Percentiles rank a stretch among this genome's conserved stretches.
phyloP scores from a whole-genome alignment of 2,329 filamentous ascomycete species.

The Bertia moriformis region DNA sequence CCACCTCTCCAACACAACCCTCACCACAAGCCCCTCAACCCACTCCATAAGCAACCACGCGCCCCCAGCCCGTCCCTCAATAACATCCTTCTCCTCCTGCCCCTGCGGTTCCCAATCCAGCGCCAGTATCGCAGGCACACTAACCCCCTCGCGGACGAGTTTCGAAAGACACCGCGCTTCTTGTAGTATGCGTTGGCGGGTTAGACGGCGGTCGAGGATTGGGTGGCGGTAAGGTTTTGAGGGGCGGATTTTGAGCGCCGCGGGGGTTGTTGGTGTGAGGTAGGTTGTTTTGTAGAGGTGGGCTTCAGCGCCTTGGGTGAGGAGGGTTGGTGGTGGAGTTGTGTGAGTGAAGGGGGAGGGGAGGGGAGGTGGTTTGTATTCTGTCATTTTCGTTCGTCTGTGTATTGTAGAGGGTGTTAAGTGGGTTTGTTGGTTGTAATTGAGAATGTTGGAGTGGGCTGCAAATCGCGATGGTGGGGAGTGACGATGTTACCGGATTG shows the following conservation, averaged over 20 bases:
- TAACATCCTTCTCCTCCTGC: conserved; percentile 4
- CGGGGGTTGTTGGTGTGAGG: conserved; percentile 30
- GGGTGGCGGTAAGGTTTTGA: conserved; percentile 51
- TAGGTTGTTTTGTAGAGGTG: conserved; percentile 47
- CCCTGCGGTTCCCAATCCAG: background rate
- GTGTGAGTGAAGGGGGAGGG: conserved; percentile 27
- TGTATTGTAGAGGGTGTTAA: too few relatives aligned
- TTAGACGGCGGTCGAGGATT: conserved; percentile 43
- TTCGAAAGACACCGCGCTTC: conserved; percentile 45
- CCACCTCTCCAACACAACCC: conserved; percentile 31
- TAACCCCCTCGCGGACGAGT: conserved; percentile 36
- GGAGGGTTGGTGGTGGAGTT: conserved; percentile 25
- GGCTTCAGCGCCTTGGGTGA: conserved; percentile 53
- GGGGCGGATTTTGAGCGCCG: conserved; percentile 47
- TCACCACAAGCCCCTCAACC: conserved; percentile 33
- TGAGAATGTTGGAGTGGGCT: too few relatives aligned
- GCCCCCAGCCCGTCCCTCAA: conserved; percentile 11
- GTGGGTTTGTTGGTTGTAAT: too few relatives aligned
- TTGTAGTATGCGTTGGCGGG: conserved; percentile 42
- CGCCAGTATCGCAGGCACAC: conserved; percentile 39
- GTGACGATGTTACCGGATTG: too few relatives aligned
- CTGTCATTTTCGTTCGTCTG: too few relatives aligned
- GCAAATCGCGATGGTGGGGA: too few relatives aligned
- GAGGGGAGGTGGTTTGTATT: conserved; percentile 10
- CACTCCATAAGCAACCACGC: conserved; percentile 40